Evolutionary conservation across 306 rosid genomes (phyloP).

Genomic region (Prunus kanzakura): DNA sequence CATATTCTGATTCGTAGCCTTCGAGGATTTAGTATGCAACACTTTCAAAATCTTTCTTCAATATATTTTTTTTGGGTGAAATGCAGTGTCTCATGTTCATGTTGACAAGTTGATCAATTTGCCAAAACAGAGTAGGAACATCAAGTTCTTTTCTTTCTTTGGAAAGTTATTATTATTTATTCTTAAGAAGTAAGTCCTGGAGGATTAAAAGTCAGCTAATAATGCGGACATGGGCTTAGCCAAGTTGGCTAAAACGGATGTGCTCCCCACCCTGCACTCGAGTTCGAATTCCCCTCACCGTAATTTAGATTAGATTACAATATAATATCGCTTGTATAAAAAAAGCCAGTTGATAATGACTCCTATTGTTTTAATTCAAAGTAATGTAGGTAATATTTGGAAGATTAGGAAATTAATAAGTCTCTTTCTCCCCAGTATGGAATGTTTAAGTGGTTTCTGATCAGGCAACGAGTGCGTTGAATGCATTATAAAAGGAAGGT

Average conservation of each 20-base stretch:
- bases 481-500: slow-evolving; percentile 8
- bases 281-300: too few species aligned
- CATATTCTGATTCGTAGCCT: slow-evolving; percentile 51
- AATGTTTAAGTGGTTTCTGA: slow-evolving; percentile 6
- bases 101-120: not conserved
- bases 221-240: too few species aligned
- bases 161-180: not conserved
- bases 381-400: not conserved
- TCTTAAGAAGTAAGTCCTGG: too few species aligned
- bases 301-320: too few species aligned
- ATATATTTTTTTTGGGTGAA: not conserved
- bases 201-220: too few species aligned
- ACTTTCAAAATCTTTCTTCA: too few species aligned
- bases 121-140: not conserved
- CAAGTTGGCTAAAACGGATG: too few species aligned
- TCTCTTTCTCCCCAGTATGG: not conserved
- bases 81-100: slow-evolving; percentile 14
- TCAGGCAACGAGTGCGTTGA: slow-evolving; percentile 1
- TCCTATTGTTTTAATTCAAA: too few species aligned
- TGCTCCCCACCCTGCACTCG: accelerated
- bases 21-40: slow-evolving; percentile 27
- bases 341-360: too few species aligned
- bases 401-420: not conserved
- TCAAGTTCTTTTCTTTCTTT: not conserved
- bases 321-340: too few species aligned